Base-by-base conservation (phyloP, 2,329 filamentous ascomycete genomes). In the Fusarium verticillioides region DNA sequence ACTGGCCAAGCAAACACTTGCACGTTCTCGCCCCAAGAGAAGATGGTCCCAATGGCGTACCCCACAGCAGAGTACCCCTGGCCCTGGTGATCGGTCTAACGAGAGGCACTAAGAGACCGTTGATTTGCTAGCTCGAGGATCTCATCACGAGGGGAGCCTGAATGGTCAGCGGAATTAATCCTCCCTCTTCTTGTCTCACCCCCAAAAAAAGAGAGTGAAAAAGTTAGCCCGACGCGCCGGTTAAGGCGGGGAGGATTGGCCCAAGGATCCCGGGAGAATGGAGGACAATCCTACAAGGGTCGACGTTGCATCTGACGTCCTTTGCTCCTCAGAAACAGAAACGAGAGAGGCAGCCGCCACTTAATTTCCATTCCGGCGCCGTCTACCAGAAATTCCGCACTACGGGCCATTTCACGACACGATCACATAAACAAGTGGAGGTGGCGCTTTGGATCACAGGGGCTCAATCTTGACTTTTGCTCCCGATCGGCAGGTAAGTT, bases 21-120 rank as follows among this genome's bases (percentile, higher is more conserved):
- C 66, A 69, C 66, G 66, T 69, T 62, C 66, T 68, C 63, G 66
- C 63, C 63, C n/a, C 37, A 13, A 16, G 18, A 37, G 4, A 34
- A 49, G 21, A 39, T 23, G 19, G 21, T 19, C 30, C 28, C 13
- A 18, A 44, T 46, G 32, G 57, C 43, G 49, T 39, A 63, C 50
- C 34, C 44, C 60, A 44, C 66, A 26, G 28, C 26, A 42, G 50
- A 47, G 42, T 54, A 56, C 40, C 66, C 66, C 42, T 65, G 32
- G 18, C 49, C 49, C 32, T 36, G 54, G 19, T 54, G 46, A 69
- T 70, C 66, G 47, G 66, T 11, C 44, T 53, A 58, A 32, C 30
- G 9, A 36, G 12, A 26, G 50, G n/a, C 65, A 46, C 60, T 50
- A 69, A 69, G 23, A 44, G n/a, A 49, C 46, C 40, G 47, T 54